Base-by-base conservation (phyloP, 345 rosid species). In the Gossypium bickii region DNA sequence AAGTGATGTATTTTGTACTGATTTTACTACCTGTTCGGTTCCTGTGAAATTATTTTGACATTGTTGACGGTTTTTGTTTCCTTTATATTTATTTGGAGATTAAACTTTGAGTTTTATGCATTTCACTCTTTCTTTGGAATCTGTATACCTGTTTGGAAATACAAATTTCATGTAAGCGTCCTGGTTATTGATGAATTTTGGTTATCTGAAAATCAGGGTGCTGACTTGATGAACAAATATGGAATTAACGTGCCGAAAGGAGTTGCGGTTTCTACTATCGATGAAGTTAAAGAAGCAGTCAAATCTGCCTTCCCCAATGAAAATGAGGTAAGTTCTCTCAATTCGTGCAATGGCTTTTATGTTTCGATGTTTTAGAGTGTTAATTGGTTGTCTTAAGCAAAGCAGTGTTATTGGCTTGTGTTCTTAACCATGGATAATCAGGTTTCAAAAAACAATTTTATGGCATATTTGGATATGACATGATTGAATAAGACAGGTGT, bases 241-340 rank as follows among this genome's bases (percentile, higher is more conserved):
- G 99, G 98, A 22, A 76, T 94, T 49, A 92, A 92, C 71, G 99
- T 92, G 34, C 99, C 98, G 0, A 94, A 80, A 78, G 98, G 98
- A 49, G 89, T 89, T 1, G 98, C 98, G 47, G 94, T 77, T 73
- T 83, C 90, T 73, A 87, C 98, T 0, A 51, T 76, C 9, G 94
- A 89, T 20, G 87, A 93, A 84, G 82, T 94, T 43, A 85, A 73
- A 74, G 87, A 89, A 76, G 86, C 93, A 5, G 80, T 91, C 43
- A 80, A 79, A 69, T 83, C 86, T 2, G 90, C 78, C 9, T 94
- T 93, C 75, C 96, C 98, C 47, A 83, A 84, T 13, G 86, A 89
- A 76, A 86, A 67, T n/a, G 97, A 94, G 94, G 98, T 94, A 78
- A 25, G 27, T 56, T 18, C 12, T 67, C 41, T 9, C 20, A 1